Conservation (phyloP, 2,329 filamentous ascomycete species). For the Macrophomina tecta region DNA sequence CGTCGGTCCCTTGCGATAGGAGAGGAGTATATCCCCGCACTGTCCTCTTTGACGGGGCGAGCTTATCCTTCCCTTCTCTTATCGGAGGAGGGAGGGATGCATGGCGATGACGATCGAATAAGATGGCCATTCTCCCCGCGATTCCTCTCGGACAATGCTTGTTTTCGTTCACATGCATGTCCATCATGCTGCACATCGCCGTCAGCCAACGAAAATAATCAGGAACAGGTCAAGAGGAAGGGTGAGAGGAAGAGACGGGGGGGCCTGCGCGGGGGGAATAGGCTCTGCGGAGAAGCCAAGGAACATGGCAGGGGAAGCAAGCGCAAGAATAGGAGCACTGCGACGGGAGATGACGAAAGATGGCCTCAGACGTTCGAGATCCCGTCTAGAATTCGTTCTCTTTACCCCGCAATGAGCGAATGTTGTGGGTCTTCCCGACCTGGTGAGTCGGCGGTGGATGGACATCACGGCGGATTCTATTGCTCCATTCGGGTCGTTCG, state of each 20-base stretch:
- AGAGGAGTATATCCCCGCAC: not conserved
- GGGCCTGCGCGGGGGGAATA: not conserved
- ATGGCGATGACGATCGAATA: not conserved
- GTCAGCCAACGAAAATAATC: constrained; percentile 2
- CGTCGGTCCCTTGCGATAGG: not conserved
- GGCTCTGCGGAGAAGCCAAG: constrained; percentile 3
- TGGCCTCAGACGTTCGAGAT: not conserved
- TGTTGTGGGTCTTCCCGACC: not conserved
- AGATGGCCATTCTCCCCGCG: too few species aligned
- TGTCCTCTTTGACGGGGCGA: not conserved
- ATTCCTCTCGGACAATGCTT: not conserved
- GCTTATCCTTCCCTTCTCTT: not conserved
- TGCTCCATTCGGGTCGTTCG: constrained; percentile 10
- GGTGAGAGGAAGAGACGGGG: not conserved
- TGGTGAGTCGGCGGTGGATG: not conserved
- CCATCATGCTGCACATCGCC: not conserved
- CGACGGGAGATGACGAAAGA: not conserved
- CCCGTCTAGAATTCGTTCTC: not conserved
- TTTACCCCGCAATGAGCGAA: not conserved
- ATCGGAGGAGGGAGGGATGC: not conserved
- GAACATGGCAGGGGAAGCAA: not conserved
- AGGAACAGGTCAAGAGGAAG: not conserved
- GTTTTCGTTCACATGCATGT: not conserved
- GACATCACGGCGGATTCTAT: constrained; percentile 5
- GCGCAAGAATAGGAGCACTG: not conserved